Percentiles rank a stretch among this genome's conserved stretches.
Conservation (phyloP, 805 yeast genomes). For the Starmerella apis region DNA sequence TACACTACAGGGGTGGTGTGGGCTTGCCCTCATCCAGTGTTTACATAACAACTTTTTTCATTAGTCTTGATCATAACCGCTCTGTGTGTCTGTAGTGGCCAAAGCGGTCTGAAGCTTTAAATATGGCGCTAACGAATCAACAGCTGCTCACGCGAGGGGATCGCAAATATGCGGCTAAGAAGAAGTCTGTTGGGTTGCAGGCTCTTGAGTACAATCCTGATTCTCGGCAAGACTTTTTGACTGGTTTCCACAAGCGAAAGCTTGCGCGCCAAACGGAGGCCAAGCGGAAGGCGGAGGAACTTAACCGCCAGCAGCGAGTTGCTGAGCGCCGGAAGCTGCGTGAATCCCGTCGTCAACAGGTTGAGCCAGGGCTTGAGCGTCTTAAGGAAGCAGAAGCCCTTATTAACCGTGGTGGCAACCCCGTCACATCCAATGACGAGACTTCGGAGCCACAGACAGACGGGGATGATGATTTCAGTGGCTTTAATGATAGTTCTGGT, state of each 20-base stretch:
- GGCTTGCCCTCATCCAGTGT: conserved; percentile 4
- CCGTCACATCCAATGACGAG: conserved; percentile 23
- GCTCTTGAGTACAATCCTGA: conserved; percentile 78
- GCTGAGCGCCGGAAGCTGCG: conserved; percentile 65
- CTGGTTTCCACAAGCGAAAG: conserved; percentile 94
- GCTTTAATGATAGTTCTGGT: conserved; percentile 36
- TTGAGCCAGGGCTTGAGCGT: conserved; percentile 53
- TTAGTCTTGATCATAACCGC: not conserved
- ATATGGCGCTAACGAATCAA: conserved; percentile 42
- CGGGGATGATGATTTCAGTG: conserved; percentile 35
- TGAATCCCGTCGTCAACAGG: conserved; percentile 57
- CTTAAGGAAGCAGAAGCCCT: conserved; percentile 41
- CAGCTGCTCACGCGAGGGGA: conserved; percentile 79
- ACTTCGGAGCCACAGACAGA: conserved; percentile 16
- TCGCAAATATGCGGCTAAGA: conserved; percentile 60
- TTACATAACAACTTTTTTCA: conserved; percentile 1
- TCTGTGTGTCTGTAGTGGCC: not conserved
- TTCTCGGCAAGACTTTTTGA: conserved; percentile 57
- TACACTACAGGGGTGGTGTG: not conserved
- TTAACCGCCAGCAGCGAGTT: conserved; percentile 57
- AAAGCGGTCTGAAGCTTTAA: not conserved
- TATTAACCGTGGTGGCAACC: conserved; percentile 25
- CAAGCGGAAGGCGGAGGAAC: conserved; percentile 61
- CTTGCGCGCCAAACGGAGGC: conserved; percentile 82
- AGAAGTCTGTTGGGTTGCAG: conserved; percentile 51